Evolutionary conservation across 2,329 filamentous ascomycete genomes (phyloP), one percentile per base, ranked within the genome.

Genomic region (Ascochyta pisi): DNA sequence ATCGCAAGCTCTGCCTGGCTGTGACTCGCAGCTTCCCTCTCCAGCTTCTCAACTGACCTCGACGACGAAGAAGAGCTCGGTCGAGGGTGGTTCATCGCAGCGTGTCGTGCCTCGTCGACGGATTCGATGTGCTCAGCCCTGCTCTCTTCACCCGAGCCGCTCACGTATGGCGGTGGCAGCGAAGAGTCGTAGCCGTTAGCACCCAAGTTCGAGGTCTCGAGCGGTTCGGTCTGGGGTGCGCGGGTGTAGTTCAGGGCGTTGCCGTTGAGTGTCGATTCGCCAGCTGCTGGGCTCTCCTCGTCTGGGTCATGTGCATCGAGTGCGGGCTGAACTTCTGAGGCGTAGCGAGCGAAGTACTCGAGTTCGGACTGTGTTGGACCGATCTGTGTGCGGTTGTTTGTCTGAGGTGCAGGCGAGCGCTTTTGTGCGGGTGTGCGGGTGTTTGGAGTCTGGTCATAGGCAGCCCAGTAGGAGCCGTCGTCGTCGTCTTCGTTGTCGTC

Each of bases 231-330:
- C 46, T 80, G 73, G 39, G 71, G 75, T 43, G 76, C 65, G 71
- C 39, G 79, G 60, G 54, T 79, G 70, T 69, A 64, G 42, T 58
- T 57, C 15, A 86, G 69, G 5, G 81, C 73, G 54, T 85, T 77
- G 23, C 84, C 84, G 41, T 82, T 79, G 29, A 87, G 73, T 0
- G 84, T 84, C 5, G 83, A 84, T 16, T 82, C 76, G 39, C 78
- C 73, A 9, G 70, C 62, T 13, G 77, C 79, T 1, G 80, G 68
- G 19, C 74, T 69, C 39, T 79, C 87, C 76, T 92, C 89, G 65
- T 92, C 89, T n/a, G 90, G 90, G 63, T 93, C 90, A 71, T 93
- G 87, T 52, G 86, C 86, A 74, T 94, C 91, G 81, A 94, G 86
- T 29, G 90, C 90, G 2, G 90, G 89, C 71, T 94, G 90, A 8